These are phyloP conservation scores for Solanum pennellii DNA, from an alignment of 257 asterid species.

Conservation along the genomic window DNA sequence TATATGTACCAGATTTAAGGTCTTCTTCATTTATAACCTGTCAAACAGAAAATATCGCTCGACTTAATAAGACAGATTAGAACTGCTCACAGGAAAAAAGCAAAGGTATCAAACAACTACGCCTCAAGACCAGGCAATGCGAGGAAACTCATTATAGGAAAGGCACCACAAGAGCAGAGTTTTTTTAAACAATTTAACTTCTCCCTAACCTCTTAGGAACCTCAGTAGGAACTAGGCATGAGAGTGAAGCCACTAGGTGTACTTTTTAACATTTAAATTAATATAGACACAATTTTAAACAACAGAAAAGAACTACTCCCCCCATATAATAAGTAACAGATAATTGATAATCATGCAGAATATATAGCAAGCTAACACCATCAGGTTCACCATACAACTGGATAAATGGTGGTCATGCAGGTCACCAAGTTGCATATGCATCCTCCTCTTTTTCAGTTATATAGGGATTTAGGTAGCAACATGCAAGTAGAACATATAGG, in stretches of 20 bases:
- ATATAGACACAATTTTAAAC: neutral
- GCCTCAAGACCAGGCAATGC: neutral
- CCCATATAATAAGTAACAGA: neutral
- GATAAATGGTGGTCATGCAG: neutral
- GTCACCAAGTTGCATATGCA: neutral
- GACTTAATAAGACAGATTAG: neutral
- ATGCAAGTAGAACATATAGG: neutral
- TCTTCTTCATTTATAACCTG: slow-evolving; percentile 77
- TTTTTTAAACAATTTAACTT: neutral
- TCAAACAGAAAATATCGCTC: neutral
- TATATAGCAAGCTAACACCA: neutral
- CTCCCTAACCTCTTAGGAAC: neutral
- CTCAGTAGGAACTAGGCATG: neutral
- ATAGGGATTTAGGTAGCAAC: neutral
- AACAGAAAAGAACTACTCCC: neutral
- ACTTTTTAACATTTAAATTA: neutral
- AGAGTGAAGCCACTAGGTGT: neutral
- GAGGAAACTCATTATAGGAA: neutral
- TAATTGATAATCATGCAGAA: neutral
- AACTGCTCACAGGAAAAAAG: neutral
- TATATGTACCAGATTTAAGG: slow-evolving; percentile 51
- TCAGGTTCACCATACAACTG: neutral
- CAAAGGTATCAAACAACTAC: neutral
- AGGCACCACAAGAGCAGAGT: neutral
- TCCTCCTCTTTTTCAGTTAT: neutral